Evolutionary conservation across 2,329 filamentous ascomycete genomes (phyloP).

Genomic region (Alternaria solani): DNA sequence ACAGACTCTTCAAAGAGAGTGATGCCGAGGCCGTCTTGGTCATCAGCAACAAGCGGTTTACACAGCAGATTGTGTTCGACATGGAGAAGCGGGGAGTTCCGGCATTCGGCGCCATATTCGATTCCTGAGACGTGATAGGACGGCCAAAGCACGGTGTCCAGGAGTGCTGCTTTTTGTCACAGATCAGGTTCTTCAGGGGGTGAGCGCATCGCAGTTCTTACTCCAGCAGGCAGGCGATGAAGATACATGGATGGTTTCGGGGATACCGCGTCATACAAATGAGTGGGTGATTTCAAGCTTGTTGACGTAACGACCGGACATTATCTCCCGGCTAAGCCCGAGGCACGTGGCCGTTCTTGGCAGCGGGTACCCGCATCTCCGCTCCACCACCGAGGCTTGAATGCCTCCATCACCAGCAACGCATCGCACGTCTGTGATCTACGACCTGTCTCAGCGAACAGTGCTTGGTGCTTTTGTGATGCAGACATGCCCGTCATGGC

Average conservation of each 20-base stretch:
- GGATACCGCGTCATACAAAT: neutral
- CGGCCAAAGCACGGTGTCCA: neutral
- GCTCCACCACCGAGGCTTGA: slow-evolving; percentile 2
- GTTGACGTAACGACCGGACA: neutral
- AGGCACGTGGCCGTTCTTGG: slow-evolving; percentile 13
- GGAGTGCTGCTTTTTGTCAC: neutral
- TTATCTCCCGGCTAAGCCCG: neutral
- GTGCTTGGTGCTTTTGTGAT: neutral
- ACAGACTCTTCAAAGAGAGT: slow-evolving; percentile 60
- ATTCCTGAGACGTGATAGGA: slow-evolving; percentile 57
- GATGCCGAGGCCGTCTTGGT: slow-evolving; percentile 73
- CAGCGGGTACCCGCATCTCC: neutral
- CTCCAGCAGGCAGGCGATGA: neutral
- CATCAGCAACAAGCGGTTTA: slow-evolving; percentile 75
- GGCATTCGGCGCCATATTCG: slow-evolving; percentile 77
- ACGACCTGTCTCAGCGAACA: neutral
- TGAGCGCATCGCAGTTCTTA: neutral
- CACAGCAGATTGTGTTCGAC: slow-evolving; percentile 72
- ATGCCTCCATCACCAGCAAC: neutral
- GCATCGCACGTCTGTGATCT: neutral
- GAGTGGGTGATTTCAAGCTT: neutral
- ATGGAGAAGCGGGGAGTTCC: slow-evolving; percentile 71
- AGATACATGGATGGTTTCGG: neutral
- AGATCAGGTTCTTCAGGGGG: neutral
- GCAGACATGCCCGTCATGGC: neutral